phyloP scores from a whole-genome alignment of 2,329 filamentous ascomycete genomes.

The Aspergillus brasiliensis region DNA sequence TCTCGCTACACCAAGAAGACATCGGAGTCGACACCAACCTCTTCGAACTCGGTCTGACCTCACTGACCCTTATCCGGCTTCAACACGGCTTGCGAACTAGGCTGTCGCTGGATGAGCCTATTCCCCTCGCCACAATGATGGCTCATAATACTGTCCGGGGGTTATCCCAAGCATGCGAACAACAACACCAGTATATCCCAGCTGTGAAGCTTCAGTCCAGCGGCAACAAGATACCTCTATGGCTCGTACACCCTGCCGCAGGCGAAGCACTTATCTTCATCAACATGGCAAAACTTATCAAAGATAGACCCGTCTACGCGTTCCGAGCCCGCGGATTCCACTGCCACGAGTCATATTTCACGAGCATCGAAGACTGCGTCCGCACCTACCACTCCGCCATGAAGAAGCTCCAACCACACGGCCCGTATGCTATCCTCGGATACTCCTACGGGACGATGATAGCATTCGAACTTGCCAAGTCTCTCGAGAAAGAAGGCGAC shows the following conservation, averaged over 20 bases:
- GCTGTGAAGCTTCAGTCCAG: slow-evolving; percentile 31
- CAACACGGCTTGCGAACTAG: background rate
- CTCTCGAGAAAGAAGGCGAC: slow-evolving; percentile 41
- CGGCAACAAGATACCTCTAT: slow-evolving; percentile 34
- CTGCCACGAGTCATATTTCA: slow-evolving; percentile 41
- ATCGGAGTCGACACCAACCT: background rate
- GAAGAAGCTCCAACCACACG: slow-evolving; percentile 47
- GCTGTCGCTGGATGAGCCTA: background rate
- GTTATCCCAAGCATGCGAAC: slow-evolving; percentile 25
- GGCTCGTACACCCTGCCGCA: slow-evolving; percentile 42
- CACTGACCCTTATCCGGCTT: background rate
- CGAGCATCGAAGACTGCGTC: slow-evolving; percentile 42
- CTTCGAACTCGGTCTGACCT: background rate
- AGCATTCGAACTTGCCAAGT: slow-evolving; percentile 54
- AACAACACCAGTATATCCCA: slow-evolving; percentile 36
- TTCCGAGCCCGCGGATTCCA: slow-evolving; percentile 22
- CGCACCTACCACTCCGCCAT: slow-evolving; percentile 46
- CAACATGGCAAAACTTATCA: slow-evolving; percentile 24
- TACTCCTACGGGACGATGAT: slow-evolving; percentile 56
- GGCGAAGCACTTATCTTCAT: slow-evolving; percentile 45
- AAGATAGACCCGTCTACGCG: slow-evolving; percentile 19
- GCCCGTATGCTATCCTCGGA: slow-evolving; percentile 56
- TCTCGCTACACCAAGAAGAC: background rate
- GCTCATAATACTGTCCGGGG: slow-evolving; percentile 44
- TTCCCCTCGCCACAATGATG: background rate